phyloP scores from a whole-genome alignment of 2,329 filamentous ascomycete genomes.

The Trichoderma oligosporum region DNA sequence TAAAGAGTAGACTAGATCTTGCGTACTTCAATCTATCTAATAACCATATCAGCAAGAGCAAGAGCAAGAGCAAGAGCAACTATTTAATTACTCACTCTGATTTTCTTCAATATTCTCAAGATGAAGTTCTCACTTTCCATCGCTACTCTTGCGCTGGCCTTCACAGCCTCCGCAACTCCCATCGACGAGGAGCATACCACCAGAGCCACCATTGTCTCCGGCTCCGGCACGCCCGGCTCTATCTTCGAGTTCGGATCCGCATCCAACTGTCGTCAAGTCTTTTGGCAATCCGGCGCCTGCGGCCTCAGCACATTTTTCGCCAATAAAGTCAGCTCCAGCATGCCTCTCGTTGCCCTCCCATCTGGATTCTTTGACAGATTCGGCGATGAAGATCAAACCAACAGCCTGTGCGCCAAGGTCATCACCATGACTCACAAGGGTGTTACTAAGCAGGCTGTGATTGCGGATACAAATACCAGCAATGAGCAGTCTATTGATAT shows the following conservation, averaged over 20 bases:
- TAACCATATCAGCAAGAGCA: neutral
- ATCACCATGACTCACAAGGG: slow-evolving; percentile 21
- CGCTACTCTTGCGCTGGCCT: slow-evolving; percentile 2
- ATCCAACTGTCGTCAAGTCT: slow-evolving; percentile 11
- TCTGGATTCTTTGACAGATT: slow-evolving; percentile 6
- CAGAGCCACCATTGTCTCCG: neutral
- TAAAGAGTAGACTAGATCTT: neutral
- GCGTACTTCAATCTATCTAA: no score
- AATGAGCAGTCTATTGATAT: slow-evolving; percentile 21
- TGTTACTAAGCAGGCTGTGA: slow-evolving; percentile 16
- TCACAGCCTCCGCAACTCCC: slow-evolving; percentile 16
- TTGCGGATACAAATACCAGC: slow-evolving; percentile 19
- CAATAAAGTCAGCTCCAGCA: slow-evolving; percentile 8
- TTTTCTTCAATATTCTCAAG: neutral
- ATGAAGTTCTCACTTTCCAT: slow-evolving; percentile 17
- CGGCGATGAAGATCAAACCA: slow-evolving; percentile 9
- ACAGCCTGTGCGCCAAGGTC: slow-evolving; percentile 21
- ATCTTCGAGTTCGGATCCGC: slow-evolving; percentile 19
- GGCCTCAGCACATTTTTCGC: slow-evolving; percentile 21
- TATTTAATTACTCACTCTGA: neutral
- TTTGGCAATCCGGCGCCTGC: slow-evolving; percentile 19
- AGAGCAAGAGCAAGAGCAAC: neutral
- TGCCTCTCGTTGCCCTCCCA: slow-evolving; percentile 19
- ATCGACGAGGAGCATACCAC: neutral
- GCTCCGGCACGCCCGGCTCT: slow-evolving; percentile 17